Conservation (phyloP, 1,139 yeast genomes). For the Protomyces inundatus region DNA sequence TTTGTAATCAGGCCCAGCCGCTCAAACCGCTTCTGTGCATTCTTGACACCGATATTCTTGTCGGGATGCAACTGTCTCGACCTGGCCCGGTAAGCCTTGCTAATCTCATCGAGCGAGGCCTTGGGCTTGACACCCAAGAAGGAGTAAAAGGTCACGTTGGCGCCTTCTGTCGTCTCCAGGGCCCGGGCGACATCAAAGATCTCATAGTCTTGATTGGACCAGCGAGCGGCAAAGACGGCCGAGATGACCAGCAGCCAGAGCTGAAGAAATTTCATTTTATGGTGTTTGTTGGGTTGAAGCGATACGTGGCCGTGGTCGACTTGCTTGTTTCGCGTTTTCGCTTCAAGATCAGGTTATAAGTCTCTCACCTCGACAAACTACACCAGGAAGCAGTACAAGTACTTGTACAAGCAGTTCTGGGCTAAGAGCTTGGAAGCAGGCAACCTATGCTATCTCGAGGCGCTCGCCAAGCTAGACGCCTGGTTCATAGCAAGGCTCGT, state of each 20-base stretch:
- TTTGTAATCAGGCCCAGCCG: constrained; percentile 69
- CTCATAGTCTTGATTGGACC: constrained; percentile 37
- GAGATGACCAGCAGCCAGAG: constrained; percentile 2
- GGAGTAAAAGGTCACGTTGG: constrained; percentile 59
- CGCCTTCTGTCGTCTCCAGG: constrained; percentile 59
- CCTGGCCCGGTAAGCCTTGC: constrained; percentile 64
- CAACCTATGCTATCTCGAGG: too few species aligned
- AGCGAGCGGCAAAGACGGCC: constrained; percentile 13
- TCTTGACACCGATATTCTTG: constrained; percentile 47
- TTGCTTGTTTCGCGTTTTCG: too few species aligned
- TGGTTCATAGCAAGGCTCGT: too few species aligned
- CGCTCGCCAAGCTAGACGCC: too few species aligned
- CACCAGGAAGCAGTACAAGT: too few species aligned
- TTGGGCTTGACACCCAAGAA: constrained; percentile 54
- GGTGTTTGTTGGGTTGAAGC: neutral
- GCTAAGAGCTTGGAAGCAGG: too few species aligned
- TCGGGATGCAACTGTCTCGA: constrained; percentile 81
- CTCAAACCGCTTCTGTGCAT: constrained; percentile 57
- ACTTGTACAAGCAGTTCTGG: too few species aligned
- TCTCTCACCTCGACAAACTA: too few species aligned
- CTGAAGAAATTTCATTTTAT: neutral
- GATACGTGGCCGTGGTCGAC: too few species aligned
- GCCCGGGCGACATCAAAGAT: constrained; percentile 71
- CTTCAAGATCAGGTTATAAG: too few species aligned
- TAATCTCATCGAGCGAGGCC: constrained; percentile 58